A percentile compares a stretch with the other conserved stretches of the same genome.
phyloP scores from a whole-genome alignment of 2,329 filamentous ascomycete genomes.

The Venturia nashicola region DNA sequence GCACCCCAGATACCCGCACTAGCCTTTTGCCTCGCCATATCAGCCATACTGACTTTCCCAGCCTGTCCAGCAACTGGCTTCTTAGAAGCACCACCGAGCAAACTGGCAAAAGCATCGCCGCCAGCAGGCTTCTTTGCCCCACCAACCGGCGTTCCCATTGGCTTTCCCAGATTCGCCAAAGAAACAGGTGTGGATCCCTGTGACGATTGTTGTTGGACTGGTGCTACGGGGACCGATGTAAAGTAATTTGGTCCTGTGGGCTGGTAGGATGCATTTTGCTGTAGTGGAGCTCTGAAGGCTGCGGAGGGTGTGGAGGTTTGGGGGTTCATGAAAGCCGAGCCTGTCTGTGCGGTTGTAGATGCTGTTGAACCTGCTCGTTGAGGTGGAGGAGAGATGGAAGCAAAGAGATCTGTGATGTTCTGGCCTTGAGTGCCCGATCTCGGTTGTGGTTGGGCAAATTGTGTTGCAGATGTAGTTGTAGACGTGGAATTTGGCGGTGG shows the following conservation, averaged over 20 bases:
- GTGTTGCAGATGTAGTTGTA: constrained; percentile 44
- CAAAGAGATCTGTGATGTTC: constrained; percentile 70
- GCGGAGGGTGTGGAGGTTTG: constrained; percentile 23
- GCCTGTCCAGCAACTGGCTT: constrained; percentile 48
- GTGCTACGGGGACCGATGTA: constrained; percentile 52
- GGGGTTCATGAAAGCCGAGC: constrained; percentile 44
- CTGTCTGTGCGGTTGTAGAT: constrained; percentile 25
- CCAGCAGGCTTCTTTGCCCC: constrained; percentile 35
- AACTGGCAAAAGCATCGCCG: constrained; percentile 77
- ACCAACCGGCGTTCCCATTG: constrained; percentile 22
- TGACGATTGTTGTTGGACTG: constrained; percentile 16
- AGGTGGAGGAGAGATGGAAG: constrained; percentile 64
- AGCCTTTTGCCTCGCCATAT: constrained; percentile 96
- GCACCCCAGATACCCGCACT: constrained; percentile 89
- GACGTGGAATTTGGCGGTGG: constrained; percentile 34
- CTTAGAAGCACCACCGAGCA: constrained; percentile 68
- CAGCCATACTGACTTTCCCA: constrained; percentile 59
- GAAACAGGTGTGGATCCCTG: constrained; percentile 25
- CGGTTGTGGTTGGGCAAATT: constrained; percentile 73
- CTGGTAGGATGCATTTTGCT: constrained; percentile 52
- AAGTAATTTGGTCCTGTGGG: constrained; percentile 86
- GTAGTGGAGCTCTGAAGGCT: constrained; percentile 17
- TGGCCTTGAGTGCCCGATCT: constrained; percentile 71
- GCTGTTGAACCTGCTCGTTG: constrained; percentile 44
- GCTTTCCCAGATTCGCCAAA: constrained; percentile 23